A percentile compares a stretch with the other conserved stretches of the same genome.
Evolutionary conservation across 2,329 filamentous ascomycete species (phyloP).

Genomic region (Hypomyces perniciosus): DNA sequence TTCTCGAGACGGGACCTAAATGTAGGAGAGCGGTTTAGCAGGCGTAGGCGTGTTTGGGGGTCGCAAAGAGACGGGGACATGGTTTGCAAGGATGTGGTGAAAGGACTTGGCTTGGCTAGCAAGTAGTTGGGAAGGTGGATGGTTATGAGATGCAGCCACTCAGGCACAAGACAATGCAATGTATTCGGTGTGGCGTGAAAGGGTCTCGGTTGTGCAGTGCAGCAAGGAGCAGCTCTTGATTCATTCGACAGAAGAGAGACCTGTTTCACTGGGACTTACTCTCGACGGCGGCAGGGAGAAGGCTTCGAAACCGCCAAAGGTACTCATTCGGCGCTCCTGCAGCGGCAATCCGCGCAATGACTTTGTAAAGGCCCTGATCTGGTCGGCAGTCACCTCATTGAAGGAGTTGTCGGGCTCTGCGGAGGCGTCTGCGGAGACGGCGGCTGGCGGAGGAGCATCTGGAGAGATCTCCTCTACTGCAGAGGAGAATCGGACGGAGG

Average conservation of each 20-base stretch:
- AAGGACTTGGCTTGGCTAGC: neutral
- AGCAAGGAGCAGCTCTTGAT: neutral
- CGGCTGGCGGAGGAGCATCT: slow-evolving; percentile 32
- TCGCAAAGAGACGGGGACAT: neutral
- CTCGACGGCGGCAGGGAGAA: slow-evolving; percentile 80
- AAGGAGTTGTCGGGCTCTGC: slow-evolving; percentile 25
- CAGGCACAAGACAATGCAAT: no score
- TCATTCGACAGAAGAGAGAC: neutral
- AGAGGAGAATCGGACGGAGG: slow-evolving; percentile 65
- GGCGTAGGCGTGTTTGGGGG: slow-evolving; percentile 10
- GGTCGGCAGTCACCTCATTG: slow-evolving; percentile 47
- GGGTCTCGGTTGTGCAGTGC: neutral
- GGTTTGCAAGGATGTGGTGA: neutral
- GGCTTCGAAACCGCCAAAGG: slow-evolving; percentile 76
- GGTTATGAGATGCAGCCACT: neutral
- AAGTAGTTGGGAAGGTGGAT: neutral
- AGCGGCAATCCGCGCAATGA: slow-evolving; percentile 68
- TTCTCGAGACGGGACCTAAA: slow-evolving; percentile 55
- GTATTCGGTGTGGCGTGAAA: neutral
- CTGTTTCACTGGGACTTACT: slow-evolving; percentile 49
- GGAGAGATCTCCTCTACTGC: slow-evolving; percentile 60
- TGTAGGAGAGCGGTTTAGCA: slow-evolving; percentile 22
- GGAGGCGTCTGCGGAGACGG: slow-evolving; percentile 19
- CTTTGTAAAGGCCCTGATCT: slow-evolving; percentile 65
- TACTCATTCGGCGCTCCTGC: slow-evolving; percentile 76